phyloP scores from a whole-genome alignment of 352 stramenopile genomes.

The Phytopythium litorale region DNA sequence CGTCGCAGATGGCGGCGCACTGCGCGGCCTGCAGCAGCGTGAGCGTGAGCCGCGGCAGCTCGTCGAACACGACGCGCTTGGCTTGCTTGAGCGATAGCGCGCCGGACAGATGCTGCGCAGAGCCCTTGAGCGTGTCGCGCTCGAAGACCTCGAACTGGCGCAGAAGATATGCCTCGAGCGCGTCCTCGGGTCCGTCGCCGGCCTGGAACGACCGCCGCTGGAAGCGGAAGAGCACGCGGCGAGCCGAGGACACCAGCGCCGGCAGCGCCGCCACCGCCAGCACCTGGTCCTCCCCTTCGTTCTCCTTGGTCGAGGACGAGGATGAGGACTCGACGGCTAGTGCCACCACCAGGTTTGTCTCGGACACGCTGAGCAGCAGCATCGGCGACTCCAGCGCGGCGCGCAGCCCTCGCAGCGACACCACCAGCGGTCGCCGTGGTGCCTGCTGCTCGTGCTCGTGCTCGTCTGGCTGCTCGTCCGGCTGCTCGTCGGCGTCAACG shows the following conservation, averaged over 20 bases:
- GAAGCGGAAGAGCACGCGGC: conserved; percentile 55
- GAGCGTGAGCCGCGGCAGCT: conserved; percentile 53
- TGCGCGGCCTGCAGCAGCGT: conserved; percentile 47
- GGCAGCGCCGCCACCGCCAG: conserved; percentile 35
- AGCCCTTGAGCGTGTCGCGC: conserved; percentile 37
- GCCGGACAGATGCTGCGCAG: conserved; percentile 43
- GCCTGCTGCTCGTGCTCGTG: conserved; percentile 1
- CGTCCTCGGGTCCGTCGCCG: conserved; percentile 11
- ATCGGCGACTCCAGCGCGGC: conserved; percentile 42
- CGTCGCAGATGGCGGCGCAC: conserved; percentile 26
- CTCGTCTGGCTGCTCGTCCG: background rate
- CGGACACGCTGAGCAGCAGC: conserved; percentile 46
- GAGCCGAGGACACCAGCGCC: conserved; percentile 38
- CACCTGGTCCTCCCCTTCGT: conserved; percentile 14
- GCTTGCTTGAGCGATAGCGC: conserved; percentile 41
- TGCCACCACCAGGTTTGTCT: conserved; percentile 52
- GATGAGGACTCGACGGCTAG: conserved; percentile 12
- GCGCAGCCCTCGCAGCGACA: conserved; percentile 44
- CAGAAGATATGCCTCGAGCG: conserved; percentile 35
- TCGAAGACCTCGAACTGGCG: conserved; percentile 50
- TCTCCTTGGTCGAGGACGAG: background rate
- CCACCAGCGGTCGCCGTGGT: conserved; percentile 12
- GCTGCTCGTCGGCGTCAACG: conserved; percentile 2
- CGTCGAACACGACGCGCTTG: conserved; percentile 33
- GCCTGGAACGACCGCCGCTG: conserved; percentile 37